A percentile compares a stretch with the other conserved stretches of the same genome.
Evolutionary conservation across 1,284 basidiomycete species (phyloP).

Genomic region (Trametes polyzona): DNA sequence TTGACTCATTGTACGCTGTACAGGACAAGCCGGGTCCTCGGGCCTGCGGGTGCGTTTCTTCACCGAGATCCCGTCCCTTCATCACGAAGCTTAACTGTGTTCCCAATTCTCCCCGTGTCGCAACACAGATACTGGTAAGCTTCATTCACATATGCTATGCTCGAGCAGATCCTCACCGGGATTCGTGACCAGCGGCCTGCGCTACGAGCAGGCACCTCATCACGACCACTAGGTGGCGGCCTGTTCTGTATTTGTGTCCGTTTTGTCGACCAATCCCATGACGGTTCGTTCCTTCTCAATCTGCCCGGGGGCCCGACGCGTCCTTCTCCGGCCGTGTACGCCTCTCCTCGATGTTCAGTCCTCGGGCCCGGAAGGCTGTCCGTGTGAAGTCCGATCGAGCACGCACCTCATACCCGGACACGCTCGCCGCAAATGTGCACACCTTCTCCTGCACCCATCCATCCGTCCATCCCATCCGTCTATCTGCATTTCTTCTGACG

Average conservation of each 20-base stretch:
- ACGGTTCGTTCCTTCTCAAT: background rate
- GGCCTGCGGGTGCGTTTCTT: constrained; percentile 72
- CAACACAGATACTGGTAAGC: constrained; percentile 80
- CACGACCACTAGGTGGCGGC: constrained; percentile 44
- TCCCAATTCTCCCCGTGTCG: constrained; percentile 6
- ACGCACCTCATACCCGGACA: constrained; percentile 7
- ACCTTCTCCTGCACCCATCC: constrained; percentile 1
- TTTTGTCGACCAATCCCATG: constrained; percentile 14
- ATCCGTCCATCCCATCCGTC: constrained; percentile 2
- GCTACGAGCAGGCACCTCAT: constrained; percentile 71
- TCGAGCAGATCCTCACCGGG: constrained; percentile 5
- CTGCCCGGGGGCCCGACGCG: background rate
- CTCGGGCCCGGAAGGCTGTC: constrained; percentile 10
- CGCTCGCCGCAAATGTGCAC: background rate
- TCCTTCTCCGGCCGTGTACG: background rate
- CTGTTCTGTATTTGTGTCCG: constrained; percentile 14
- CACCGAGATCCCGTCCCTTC: constrained; percentile 22
- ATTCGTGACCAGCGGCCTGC: constrained; percentile 66
- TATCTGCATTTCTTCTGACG: background rate
- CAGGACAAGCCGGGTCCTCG: constrained; percentile 79
- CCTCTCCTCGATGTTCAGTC: background rate
- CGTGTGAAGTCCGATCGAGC: constrained; percentile 14
- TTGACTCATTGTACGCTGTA: background rate
- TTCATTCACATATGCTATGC: background rate
- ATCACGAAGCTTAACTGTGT: constrained; percentile 15